These are phyloP conservation scores for Phyllosticta paracitricarpa DNA, from an alignment of 2,329 filamentous ascomycete species.

Conservation along the genomic window DNA sequence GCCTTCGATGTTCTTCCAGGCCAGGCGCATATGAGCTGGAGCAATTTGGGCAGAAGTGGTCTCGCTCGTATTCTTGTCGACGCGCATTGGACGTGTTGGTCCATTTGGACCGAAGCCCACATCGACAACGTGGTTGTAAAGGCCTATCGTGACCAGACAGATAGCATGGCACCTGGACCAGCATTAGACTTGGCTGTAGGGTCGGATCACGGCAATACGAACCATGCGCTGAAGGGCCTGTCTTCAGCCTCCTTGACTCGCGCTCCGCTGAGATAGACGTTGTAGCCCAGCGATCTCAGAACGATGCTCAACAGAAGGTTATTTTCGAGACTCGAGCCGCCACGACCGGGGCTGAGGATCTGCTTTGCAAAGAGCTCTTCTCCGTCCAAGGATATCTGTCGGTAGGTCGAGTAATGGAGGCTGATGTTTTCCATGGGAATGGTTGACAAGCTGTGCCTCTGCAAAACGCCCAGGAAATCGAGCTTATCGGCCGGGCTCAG, in stretches of 20 bases:
- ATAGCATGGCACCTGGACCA: slow-evolving; percentile 34
- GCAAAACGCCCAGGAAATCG: slow-evolving; percentile 21
- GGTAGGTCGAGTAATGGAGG: slow-evolving; percentile 37
- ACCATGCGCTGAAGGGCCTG: slow-evolving; percentile 20
- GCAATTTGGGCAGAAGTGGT: slow-evolving; percentile 17
- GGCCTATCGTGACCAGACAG: slow-evolving; percentile 32
- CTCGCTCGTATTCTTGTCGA: slow-evolving; percentile 19
- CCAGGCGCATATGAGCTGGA: slow-evolving; percentile 23
- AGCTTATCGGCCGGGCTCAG: slow-evolving; percentile 18
- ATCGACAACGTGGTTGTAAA: slow-evolving; percentile 29
- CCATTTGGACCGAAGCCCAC: slow-evolving; percentile 34
- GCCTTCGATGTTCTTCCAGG: slow-evolving; percentile 24
- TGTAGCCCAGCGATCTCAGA: slow-evolving; percentile 42
- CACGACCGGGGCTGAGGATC: slow-evolving; percentile 36
- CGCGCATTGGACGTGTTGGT: slow-evolving; percentile 28
- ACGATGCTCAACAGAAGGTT: slow-evolving; percentile 44
- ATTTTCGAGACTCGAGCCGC: slow-evolving; percentile 54
- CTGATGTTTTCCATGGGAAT: slow-evolving; percentile 49
- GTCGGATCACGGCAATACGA: slow-evolving; percentile 5
- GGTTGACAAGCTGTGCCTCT: slow-evolving; percentile 33
- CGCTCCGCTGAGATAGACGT: slow-evolving; percentile 30
- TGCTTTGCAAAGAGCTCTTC: slow-evolving; percentile 45
- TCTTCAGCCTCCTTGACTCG: slow-evolving; percentile 24
- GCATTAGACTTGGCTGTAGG: slow-evolving; percentile 13
- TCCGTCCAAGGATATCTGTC: slow-evolving; percentile 38